Percentiles rank a stretch among this genome's conserved stretches.
Conservation (phyloP, 2,329 filamentous ascomycete genomes). For the Botryotinia convoluta region DNA sequence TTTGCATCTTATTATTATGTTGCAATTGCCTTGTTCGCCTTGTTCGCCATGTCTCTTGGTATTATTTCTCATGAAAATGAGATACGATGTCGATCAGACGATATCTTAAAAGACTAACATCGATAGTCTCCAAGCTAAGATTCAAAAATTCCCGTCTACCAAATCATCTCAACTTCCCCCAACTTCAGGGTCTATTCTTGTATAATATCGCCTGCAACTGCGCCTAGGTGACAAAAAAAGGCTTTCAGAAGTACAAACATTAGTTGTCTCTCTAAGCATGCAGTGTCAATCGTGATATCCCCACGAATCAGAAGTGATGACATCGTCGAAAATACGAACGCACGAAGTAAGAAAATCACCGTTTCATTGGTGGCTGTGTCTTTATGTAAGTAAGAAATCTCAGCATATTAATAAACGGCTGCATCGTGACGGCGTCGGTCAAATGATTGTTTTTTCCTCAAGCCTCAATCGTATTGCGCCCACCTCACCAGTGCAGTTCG, state of each 20-base stretch:
- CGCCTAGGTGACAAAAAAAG: background rate
- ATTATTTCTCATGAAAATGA: constrained; percentile 5
- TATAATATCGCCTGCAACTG: constrained; percentile 5
- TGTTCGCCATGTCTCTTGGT: background rate
- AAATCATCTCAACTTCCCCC: constrained; percentile 1
- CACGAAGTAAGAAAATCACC: background rate
- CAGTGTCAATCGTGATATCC: constrained; percentile 4
- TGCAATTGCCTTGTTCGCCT: background rate
- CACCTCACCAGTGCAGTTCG: background rate
- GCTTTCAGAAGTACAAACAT: background rate
- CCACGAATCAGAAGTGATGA: constrained; percentile 4
- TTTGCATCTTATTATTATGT: background rate
- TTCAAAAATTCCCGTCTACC: background rate
- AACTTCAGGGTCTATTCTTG: background rate
- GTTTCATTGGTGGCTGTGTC: constrained; percentile 6
- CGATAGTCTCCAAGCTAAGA: background rate
- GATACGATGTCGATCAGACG: constrained; percentile 6
- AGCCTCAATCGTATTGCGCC: constrained; percentile 1
- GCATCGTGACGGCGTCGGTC: background rate
- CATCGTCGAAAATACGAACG: background rate
- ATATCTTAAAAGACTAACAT: background rate
- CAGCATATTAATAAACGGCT: background rate
- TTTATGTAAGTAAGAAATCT: background rate
- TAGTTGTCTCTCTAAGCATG: background rate
- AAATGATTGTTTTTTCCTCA: background rate